A percentile compares a stretch with the other conserved stretches of the same genome.
Evolutionary conservation across 768 basidiomycete genomes (phyloP).

Genomic region (Myochromella boudieri): DNA sequence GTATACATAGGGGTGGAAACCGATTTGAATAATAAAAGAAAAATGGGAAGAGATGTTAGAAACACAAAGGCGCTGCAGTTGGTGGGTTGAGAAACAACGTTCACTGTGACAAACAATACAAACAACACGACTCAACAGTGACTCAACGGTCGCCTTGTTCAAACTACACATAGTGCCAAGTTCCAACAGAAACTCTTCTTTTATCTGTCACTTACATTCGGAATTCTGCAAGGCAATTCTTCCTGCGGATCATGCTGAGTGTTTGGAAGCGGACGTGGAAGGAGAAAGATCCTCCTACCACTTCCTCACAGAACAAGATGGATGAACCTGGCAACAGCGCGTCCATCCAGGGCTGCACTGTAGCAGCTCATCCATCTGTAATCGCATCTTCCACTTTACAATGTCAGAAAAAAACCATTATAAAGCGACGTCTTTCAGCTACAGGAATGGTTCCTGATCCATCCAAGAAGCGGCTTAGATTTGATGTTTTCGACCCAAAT

Average conservation of each 20-base stretch:
- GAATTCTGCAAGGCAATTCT: background rate
- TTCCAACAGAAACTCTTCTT: too few relatives aligned
- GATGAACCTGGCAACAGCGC: slow-evolving; percentile 26
- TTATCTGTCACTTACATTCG: background rate
- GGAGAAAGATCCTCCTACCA: slow-evolving; percentile 24
- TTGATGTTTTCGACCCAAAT: slow-evolving; percentile 32
- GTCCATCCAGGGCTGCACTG: slow-evolving; percentile 22
- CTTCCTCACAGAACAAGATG: slow-evolving; percentile 23
- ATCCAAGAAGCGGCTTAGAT: slow-evolving; percentile 8
- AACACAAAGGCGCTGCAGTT: background rate
- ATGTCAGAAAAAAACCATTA: background rate
- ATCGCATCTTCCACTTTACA: background rate
- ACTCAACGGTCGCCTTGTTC: too few relatives aligned
- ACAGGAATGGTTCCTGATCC: slow-evolving; percentile 7
- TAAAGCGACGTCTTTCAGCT: slow-evolving; percentile 12
- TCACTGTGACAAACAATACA: too few relatives aligned
- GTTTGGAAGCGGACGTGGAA: slow-evolving; percentile 52
- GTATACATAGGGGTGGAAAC: slow-evolving; percentile 12
- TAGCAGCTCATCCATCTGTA: slow-evolving; percentile 21
- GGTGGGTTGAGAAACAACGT: background rate
- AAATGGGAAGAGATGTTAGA: background rate
- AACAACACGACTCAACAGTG: too few relatives aligned
- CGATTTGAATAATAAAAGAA: background rate
- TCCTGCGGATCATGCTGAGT: slow-evolving; percentile 41
- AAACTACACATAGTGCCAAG: too few relatives aligned